A percentile compares a stretch with the other conserved stretches of the same genome.
Conservation (phyloP, 192 early-diverging fungal genomes). For the Coemansia sp. region DNA sequence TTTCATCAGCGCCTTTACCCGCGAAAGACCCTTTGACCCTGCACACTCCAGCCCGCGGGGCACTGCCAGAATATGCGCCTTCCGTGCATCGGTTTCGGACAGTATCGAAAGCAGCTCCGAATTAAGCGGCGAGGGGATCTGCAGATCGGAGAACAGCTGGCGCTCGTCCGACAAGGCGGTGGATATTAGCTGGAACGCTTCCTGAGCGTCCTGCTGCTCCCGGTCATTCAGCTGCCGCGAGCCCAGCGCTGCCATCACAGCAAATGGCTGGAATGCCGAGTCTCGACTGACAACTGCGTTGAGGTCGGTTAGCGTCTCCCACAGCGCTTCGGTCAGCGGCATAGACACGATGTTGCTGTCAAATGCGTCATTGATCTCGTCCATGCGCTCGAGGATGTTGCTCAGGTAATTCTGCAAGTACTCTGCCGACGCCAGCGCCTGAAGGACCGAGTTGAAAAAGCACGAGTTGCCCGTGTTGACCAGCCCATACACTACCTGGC, state of each 20-base stretch:
- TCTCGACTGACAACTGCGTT: constrained; percentile 48
- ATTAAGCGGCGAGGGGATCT: constrained; percentile 46
- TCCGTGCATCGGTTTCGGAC: constrained; percentile 14
- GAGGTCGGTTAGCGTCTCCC: constrained; percentile 54
- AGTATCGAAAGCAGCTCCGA: constrained; percentile 26
- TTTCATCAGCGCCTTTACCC: constrained; percentile 48
- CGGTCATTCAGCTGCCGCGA: constrained; percentile 61
- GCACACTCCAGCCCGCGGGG: constrained; percentile 46
- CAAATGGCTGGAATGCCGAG: constrained; percentile 60
- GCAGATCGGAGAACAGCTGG: constrained; percentile 25
- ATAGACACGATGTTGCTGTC: constrained; percentile 27
- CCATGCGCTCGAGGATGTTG: constrained; percentile 50
- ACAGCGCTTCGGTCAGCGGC: constrained; percentile 54
- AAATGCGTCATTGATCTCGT: constrained; percentile 41
- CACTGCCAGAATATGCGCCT: constrained; percentile 31
- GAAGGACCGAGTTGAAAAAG: constrained; percentile 89
- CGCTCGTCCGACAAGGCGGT: constrained; percentile 66
- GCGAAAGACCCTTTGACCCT: constrained; percentile 44
- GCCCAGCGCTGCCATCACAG: constrained; percentile 62
- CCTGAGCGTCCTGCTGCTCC: constrained; percentile 87
- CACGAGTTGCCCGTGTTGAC: constrained; percentile 91
- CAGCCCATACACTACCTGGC: constrained; percentile 65
- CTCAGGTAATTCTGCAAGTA: constrained; percentile 50
- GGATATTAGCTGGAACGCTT: constrained; percentile 79
- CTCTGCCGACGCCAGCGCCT: constrained; percentile 62